Evolutionary conservation across 1,284 basidiomycete species (phyloP).

Genomic region (Leccinum ponderosum): DNA sequence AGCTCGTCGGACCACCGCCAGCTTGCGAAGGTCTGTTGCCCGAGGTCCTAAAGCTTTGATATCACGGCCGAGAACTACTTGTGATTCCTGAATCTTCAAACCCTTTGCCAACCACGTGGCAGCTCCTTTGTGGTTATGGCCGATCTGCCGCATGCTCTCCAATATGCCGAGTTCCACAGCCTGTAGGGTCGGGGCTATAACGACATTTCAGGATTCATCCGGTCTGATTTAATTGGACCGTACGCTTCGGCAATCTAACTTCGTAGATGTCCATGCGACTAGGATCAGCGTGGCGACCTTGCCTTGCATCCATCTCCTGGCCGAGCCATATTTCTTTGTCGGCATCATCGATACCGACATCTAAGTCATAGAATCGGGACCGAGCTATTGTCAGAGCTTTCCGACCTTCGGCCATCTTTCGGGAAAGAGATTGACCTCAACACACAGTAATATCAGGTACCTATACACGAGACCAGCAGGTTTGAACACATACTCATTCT

Average conservation of each 20-base stretch:
- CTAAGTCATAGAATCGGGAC: neutral
- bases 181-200: neutral
- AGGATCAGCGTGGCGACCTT: neutral
- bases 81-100: too few relatives aligned
- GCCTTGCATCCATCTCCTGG: neutral
- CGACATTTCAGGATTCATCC: neutral
- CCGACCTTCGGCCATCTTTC: neutral
- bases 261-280: neutral
- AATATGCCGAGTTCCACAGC: neutral
- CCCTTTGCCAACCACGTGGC: too few relatives aligned
- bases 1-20: too few relatives aligned
- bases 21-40: too few relatives aligned
- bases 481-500: neutral
- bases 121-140: neutral
- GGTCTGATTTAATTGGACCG: neutral
- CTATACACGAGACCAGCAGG: neutral
- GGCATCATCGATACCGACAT: neutral
- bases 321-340: neutral
- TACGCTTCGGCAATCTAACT: neutral
- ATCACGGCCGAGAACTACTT: too few relatives aligned
- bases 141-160: neutral
- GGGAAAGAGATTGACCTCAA: neutral
- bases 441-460: neutral
- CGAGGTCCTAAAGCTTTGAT: too few relatives aligned
- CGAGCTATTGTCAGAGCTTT: neutral